Conservation (phyloP, 2,329 filamentous ascomycete genomes). For the Pseudophaeomoniella oleicola region DNA sequence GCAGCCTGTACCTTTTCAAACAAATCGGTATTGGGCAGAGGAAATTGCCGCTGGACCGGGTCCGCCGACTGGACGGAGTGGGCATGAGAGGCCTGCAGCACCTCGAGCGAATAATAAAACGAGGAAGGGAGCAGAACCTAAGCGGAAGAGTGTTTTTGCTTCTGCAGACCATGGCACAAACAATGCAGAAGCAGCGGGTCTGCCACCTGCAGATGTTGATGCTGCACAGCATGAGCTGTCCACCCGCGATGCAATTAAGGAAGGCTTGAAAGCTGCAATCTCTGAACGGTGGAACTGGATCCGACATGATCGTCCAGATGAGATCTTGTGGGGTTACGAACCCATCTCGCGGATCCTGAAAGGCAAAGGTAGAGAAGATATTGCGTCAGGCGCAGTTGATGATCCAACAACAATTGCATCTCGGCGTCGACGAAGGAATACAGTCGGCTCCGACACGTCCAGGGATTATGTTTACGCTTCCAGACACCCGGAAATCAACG, state of each 20-base stretch:
- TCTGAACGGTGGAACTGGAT: constrained; percentile 59
- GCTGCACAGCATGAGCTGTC: background rate
- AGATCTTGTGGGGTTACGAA: constrained; percentile 61
- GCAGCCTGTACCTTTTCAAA: constrained; percentile 66
- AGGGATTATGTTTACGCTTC: constrained; percentile 13
- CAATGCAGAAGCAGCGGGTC: background rate
- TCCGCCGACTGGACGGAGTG: constrained; percentile 46
- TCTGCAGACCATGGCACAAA: background rate
- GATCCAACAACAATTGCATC: constrained; percentile 37
- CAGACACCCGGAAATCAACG: constrained; percentile 62
- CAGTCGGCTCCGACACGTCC: background rate
- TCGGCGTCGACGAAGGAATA: constrained; percentile 29
- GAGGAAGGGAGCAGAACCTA: constrained; percentile 42
- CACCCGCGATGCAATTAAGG: constrained; percentile 27
- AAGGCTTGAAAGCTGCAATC: constrained; percentile 33
- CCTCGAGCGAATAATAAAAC: constrained; percentile 41
- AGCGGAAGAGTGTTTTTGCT: constrained; percentile 7
- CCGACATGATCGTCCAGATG: constrained; percentile 75
- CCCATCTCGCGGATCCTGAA: constrained; percentile 19
- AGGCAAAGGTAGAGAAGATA: constrained; percentile 35
- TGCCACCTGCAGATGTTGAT: background rate
- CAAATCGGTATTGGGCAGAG: constrained; percentile 77
- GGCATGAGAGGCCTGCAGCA: constrained; percentile 20
- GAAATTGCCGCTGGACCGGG: constrained; percentile 74
- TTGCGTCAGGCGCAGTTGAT: too few relatives aligned